Base-by-base conservation (phyloP, 140 eudicot species). In the Ambrosia hybrid region DNA sequence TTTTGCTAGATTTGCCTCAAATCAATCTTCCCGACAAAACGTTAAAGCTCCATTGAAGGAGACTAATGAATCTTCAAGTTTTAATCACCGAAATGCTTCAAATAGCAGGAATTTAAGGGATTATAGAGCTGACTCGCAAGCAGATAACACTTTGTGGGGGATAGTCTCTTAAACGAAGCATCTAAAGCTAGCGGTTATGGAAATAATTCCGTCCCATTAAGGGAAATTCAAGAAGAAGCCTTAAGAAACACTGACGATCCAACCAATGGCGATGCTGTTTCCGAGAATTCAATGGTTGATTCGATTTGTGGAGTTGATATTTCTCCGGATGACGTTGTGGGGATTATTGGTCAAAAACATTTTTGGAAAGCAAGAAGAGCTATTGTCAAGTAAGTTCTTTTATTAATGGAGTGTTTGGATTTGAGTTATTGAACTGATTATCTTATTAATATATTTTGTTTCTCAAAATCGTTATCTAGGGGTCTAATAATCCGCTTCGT, bases 291-390 rank as follows among this genome's bases (percentile, higher is more conserved):
- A 13, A 83, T 83, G 84, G 90, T 90, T 64, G 99, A 90, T 75
- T 76, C 86, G 13, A 64, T 82, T 69, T 88, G 91, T 17, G 97
- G 79, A 48, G 68, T 76, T 7, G 95, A 88, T 75, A 72, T 94
- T 39, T 82, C 91, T 62, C 97, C 99, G 17, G 99, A 94, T 76
- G 96, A 90, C 58, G 89, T 88, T 59, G 97, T 94, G 5, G 91
- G 90, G 59, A 69, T 90, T 70, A 85, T 94, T 36, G 99, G 99
- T 61, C 96, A 76, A 83, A 94, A 90, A 62, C 99, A 90, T 73
- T 92, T 92, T 72, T 92, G 96, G 98, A 92, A 92, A 71, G 96
- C 96, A 72, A 82, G 99, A 78, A 86, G 88, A 76, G 99, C 97
- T 59, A 94, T 94, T 65, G 91, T 81, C 79, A 90, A 94, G 98